Evolutionary conservation across 495 filamentous ascomycete species (phyloP).

Genomic region (Amniculicola lignicola): DNA sequence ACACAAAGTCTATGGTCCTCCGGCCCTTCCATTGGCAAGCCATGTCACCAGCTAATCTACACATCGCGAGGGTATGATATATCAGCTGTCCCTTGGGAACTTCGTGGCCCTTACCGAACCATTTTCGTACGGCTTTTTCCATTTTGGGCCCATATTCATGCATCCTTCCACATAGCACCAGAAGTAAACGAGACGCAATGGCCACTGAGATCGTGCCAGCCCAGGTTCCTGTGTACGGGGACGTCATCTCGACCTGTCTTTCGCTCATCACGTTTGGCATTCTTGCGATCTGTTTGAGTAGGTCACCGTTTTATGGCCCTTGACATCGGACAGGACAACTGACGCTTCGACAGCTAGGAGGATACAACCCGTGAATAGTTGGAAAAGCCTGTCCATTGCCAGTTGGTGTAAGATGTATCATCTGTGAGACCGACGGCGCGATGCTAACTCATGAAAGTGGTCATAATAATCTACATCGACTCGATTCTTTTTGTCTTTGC

Average conservation of each 20-base stretch:
- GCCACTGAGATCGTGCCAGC: too few relatives aligned
- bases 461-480: constrained; percentile 51
- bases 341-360: constrained; percentile 1
- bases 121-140: too few relatives aligned
- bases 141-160: too few relatives aligned
- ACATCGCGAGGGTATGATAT: too few relatives aligned
- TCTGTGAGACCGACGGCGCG: neutral
- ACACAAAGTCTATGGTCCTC: too few relatives aligned
- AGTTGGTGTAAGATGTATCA: constrained; percentile 45
- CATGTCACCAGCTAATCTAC: too few relatives aligned
- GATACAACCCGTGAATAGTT: constrained; percentile 40
- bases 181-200: too few relatives aligned
- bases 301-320: constrained; percentile 13
- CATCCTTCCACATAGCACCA: too few relatives aligned
- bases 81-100: too few relatives aligned
- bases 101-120: too few relatives aligned
- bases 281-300: constrained; percentile 49
- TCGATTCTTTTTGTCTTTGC: constrained; percentile 51
- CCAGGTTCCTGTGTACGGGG: constrained; percentile 35
- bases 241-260: constrained; percentile 45
- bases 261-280: constrained; percentile 45
- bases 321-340: neutral
- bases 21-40: too few relatives aligned
- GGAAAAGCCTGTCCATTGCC: constrained; percentile 47
- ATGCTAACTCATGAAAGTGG: constrained; percentile 38